These are phyloP conservation scores for Omphalotus olearius DNA, from an alignment of 1,284 basidiomycete species.

Conservation along the genomic window DNA sequence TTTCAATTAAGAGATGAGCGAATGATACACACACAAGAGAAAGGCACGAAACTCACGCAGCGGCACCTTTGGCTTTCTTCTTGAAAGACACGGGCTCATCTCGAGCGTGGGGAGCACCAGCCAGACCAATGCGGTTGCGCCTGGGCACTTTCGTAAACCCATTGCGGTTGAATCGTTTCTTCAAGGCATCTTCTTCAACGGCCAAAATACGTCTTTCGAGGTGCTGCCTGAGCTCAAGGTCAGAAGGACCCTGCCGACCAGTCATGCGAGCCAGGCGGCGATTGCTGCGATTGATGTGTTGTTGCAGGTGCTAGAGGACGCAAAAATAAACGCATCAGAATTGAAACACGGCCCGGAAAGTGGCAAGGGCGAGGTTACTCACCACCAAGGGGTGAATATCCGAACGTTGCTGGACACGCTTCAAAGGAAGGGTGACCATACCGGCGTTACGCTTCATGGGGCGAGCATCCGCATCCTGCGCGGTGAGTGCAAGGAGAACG, in stretches of 20 bases:
- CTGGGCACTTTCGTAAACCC: constrained; percentile 11
- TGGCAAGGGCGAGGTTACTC: constrained; percentile 24
- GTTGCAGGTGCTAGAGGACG: constrained; percentile 70
- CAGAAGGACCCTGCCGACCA: constrained; percentile 47
- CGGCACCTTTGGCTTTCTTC: constrained; percentile 1
- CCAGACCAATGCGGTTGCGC: constrained; percentile 28
- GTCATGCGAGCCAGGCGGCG: constrained; percentile 69
- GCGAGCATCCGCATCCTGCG: constrained; percentile 34
- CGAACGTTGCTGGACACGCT: constrained; percentile 36
- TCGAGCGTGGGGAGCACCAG: constrained; percentile 14
- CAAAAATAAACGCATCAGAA: background rate
- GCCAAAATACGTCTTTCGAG: constrained; percentile 51
- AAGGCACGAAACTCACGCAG: background rate
- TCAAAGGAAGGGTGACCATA: constrained; percentile 54
- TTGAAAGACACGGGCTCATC: constrained; percentile 3
- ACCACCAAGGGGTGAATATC: constrained; percentile 64
- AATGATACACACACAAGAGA: too few species aligned
- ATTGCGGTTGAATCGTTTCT: constrained; percentile 23
- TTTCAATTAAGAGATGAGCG: background rate
- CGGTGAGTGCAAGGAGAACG: constrained; percentile 42
- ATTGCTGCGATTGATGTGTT: constrained; percentile 63
- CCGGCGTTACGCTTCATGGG: constrained; percentile 34
- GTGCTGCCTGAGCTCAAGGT: constrained; percentile 43
- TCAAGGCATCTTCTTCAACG: constrained; percentile 30
- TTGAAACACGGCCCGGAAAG: background rate